Percentiles rank a stretch among this genome's conserved stretches.
Evolutionary conservation across 1,284 basidiomycete genomes (phyloP).

Genomic region (Apiotrichum brassicae): DNA sequence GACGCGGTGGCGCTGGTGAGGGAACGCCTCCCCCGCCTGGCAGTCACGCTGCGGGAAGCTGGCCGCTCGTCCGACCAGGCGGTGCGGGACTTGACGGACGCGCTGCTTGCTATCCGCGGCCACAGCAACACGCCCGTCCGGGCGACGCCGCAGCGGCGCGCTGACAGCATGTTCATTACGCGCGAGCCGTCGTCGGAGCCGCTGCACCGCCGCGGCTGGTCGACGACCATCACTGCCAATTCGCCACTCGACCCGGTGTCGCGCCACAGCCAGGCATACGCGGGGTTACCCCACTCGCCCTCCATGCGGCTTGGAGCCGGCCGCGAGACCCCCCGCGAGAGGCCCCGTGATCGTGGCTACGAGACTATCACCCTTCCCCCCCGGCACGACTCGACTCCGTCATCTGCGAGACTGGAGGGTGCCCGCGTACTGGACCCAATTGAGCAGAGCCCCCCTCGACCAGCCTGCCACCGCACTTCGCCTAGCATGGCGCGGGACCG

Average conservation of each 20-base stretch:
- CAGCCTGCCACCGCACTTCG: background rate
- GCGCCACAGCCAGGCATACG: background rate
- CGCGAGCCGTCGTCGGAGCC: background rate
- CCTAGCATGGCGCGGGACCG: no score
- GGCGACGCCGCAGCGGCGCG: background rate
- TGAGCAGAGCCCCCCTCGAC: conserved; percentile 15
- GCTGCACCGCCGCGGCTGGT: conserved; percentile 1
- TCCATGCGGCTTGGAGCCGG: background rate
- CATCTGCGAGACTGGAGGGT: conserved; percentile 1
- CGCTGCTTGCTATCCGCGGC: conserved; percentile 22
- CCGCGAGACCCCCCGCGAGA: background rate
- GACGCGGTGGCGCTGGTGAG: conserved; percentile 8
- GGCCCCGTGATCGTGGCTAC: no score
- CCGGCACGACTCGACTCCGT: no score
- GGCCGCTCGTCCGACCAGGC: conserved; percentile 31
- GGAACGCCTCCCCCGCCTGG: conserved; percentile 22
- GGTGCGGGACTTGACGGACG: conserved; percentile 35
- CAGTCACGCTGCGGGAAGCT: conserved; percentile 29
- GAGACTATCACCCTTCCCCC: no score
- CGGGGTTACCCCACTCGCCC: background rate
- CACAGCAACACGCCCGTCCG: background rate
- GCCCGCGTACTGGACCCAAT: conserved; percentile 14
- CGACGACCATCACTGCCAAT: conserved; percentile 1
- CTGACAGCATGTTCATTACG: background rate
- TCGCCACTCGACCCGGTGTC: no score